These are phyloP conservation scores for Cryptococcus floricola DNA, from an alignment of 1,284 basidiomycete genomes.

Conservation along the genomic window DNA sequence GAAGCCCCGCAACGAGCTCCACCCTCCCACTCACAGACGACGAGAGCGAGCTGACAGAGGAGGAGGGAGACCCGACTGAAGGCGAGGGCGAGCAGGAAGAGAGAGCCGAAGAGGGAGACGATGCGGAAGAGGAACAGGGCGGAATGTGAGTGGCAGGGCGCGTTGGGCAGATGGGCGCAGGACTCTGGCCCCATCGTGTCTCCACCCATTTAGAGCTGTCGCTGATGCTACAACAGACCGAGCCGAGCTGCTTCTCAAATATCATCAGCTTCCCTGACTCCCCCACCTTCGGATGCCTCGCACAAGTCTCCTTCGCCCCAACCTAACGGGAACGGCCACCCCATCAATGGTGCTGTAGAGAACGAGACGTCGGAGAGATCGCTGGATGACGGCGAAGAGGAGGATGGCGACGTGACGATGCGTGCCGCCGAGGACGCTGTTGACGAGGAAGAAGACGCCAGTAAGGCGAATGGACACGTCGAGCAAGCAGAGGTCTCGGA, in stretches of 20 bases:
- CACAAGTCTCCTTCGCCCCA: conserved; percentile 2
- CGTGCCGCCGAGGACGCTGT: conserved; percentile 2
- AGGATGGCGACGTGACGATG: conserved; percentile 3
- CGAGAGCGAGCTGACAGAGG: conserved; percentile 9
- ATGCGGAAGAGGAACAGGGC: background rate
- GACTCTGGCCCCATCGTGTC: no score
- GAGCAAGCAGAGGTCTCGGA: no score
- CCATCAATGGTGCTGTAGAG: background rate
- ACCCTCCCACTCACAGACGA: conserved; percentile 17
- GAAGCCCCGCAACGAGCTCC: conserved; percentile 16
- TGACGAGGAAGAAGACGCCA: background rate
- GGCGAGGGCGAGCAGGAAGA: background rate
- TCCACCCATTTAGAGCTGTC: no score
- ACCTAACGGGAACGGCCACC: background rate
- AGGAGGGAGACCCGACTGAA: background rate
- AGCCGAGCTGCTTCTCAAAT: conserved; percentile 3
- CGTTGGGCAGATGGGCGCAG: background rate
- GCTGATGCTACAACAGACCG: no score
- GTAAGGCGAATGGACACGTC: no score
- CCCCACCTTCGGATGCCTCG: conserved; percentile 13
- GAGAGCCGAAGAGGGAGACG: background rate
- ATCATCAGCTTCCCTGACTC: conserved; percentile 14
- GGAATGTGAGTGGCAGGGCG: background rate
- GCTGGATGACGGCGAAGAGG: conserved; percentile 3
- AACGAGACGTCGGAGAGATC: conserved; percentile 5